A percentile compares a stretch with the other conserved stretches of the same genome.
These are phyloP conservation scores for Penicillium sp. DNA, from an alignment of 2,329 filamentous ascomycete genomes.

Conservation along the genomic window DNA sequence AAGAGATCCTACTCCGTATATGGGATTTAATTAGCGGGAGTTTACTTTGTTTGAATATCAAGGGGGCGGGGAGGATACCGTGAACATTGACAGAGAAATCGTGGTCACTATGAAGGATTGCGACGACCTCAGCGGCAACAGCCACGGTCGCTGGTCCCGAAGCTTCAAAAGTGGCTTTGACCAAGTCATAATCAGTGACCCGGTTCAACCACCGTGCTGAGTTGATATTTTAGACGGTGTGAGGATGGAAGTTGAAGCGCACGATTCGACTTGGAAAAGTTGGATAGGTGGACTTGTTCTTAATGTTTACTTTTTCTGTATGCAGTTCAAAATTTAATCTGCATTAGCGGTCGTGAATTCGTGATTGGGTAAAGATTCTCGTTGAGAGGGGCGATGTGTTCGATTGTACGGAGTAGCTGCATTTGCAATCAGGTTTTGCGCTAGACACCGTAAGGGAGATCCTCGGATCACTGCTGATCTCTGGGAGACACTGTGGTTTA, in stretches of 20 bases:
- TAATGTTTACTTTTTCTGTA: neutral
- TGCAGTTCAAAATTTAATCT: neutral
- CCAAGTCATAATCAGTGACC: conserved; percentile 4
- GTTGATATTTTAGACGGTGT: neutral
- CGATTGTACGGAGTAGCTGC: neutral
- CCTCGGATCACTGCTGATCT: neutral
- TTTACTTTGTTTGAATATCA: neutral
- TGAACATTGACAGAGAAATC: conserved; percentile 36
- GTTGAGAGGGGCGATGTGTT: neutral
- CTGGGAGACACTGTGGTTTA: neutral
- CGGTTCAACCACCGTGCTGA: neutral
- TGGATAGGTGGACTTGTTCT: neutral
- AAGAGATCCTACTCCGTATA: conserved; percentile 21
- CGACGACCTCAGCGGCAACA: conserved; percentile 54
- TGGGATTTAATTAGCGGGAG: neutral
- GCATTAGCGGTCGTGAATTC: neutral
- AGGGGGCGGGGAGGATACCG: neutral
- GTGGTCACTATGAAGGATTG: conserved; percentile 58
- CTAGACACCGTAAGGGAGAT: conserved; percentile 1
- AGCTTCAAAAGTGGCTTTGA: conserved; percentile 10
- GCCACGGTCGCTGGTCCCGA: conserved; percentile 14
- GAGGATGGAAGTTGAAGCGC: neutral
- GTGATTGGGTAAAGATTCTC: neutral
- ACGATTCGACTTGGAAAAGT: neutral
- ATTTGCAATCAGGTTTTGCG: neutral